phyloP scores from a whole-genome alignment of 805 yeast genomes.

The Monosporozyma servazzii region DNA sequence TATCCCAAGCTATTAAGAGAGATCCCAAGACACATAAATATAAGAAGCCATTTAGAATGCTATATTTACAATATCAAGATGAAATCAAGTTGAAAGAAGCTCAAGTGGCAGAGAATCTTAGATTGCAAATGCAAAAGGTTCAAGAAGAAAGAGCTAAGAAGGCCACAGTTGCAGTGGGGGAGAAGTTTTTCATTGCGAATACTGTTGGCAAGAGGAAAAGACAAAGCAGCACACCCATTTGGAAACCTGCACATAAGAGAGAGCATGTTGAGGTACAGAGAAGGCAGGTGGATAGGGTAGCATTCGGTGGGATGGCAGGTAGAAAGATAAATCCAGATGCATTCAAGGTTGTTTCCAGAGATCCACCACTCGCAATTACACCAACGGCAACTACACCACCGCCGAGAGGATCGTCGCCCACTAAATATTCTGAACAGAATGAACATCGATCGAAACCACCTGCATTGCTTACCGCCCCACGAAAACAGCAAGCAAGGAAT shows the following conservation, averaged over 20 bases:
- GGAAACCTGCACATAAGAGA: not conserved
- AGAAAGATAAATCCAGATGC: not conserved
- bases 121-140: conserved; percentile 24
- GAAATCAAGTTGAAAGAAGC: conserved; percentile 30
- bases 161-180: conserved; percentile 21
- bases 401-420: not conserved
- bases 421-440: not conserved
- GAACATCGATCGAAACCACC: not conserved
- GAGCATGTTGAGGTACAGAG: not conserved
- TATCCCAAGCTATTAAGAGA: conserved; percentile 8
- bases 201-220: not conserved
- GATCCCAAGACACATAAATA: conserved; percentile 19
- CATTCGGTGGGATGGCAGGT: conserved; percentile 28
- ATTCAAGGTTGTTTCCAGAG: not conserved
- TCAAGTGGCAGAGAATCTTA: conserved; percentile 28
- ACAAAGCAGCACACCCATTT: not conserved
- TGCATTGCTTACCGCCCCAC: not conserved
- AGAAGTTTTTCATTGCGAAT: conserved; percentile 1
- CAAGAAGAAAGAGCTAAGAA: conserved; percentile 28
- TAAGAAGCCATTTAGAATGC: conserved; percentile 30
- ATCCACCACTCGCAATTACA: not conserved
- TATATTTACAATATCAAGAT: conserved; percentile 27
- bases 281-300: conserved; percentile 14
- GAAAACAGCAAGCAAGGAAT: not conserved
- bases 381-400: not conserved